A percentile compares a stretch with the other conserved stretches of the same genome.
Evolutionary conservation across 73 alveolate species (phyloP).

Genomic region (Tetrahymena borealis): DNA sequence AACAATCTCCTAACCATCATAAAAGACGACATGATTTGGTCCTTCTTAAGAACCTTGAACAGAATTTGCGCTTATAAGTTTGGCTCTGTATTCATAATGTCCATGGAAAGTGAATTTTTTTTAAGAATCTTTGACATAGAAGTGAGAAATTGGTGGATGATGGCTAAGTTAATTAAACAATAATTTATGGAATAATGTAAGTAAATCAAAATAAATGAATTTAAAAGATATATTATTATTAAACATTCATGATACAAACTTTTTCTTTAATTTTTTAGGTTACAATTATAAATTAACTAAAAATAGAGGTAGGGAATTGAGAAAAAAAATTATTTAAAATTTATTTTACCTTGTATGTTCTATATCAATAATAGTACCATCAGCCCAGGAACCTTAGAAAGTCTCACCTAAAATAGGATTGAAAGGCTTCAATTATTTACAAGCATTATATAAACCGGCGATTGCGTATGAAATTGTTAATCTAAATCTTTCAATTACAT

Average conservation of each 20-base stretch:
- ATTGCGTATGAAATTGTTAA: constrained; percentile 49
- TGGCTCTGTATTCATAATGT: constrained; percentile 43
- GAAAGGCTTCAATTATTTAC: constrained; percentile 69
- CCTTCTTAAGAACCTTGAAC: constrained; percentile 47
- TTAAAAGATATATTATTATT: too few relatives aligned
- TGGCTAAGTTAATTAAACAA: constrained; percentile 6
- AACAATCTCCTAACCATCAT: constrained; percentile 34
- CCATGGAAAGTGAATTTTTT: constrained; percentile 31
- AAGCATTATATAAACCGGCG: constrained; percentile 55
- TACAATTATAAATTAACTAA: too few relatives aligned
- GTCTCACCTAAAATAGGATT: constrained; percentile 95
- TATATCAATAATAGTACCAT: constrained; percentile 79
- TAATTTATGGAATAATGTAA: background rate
- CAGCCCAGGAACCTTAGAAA: constrained; percentile 81
- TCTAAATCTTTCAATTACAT: constrained; percentile 64
- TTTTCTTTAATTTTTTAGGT: too few relatives aligned
- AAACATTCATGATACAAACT: too few relatives aligned
- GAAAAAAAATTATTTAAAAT: too few relatives aligned
- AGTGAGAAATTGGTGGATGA: constrained; percentile 44
- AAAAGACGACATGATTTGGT: constrained; percentile 20
- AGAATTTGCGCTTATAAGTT: constrained; percentile 31
- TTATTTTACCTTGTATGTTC: constrained; percentile 60
- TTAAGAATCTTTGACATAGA: constrained; percentile 5
- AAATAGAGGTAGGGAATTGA: too few relatives aligned
- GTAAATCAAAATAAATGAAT: background rate